Evolutionary conservation across 139 green algal genomes (phyloP).

Genomic region (Gonium pectorale): DNA sequence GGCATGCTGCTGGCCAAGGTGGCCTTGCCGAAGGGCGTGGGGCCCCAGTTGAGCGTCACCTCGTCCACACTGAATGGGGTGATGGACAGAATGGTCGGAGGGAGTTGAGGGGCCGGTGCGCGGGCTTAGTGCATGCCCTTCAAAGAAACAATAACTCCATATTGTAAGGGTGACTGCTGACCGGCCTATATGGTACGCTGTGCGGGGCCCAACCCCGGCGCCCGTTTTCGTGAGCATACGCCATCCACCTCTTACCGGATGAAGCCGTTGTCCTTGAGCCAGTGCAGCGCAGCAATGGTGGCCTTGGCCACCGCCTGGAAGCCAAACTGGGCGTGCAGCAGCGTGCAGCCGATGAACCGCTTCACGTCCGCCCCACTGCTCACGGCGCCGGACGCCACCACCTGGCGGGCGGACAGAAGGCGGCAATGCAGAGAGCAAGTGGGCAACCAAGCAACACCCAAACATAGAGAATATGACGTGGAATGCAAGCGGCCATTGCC

Average conservation of each 20-base stretch:
- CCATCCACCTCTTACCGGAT: conserved; percentile 47
- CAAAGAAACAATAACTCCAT: too few relatives aligned
- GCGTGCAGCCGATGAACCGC: conserved; percentile 80
- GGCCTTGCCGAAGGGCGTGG: conserved; percentile 78
- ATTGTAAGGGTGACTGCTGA: too few relatives aligned
- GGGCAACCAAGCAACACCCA: too few relatives aligned
- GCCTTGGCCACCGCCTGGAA: conserved; percentile 53
- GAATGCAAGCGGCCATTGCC: too few relatives aligned
- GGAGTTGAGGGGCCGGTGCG: too few relatives aligned
- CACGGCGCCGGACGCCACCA: conserved; percentile 77
- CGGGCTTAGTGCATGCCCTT: too few relatives aligned
- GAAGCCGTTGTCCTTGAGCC: conserved; percentile 73
- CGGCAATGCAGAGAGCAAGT: background rate
- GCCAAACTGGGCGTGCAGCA: conserved; percentile 70
- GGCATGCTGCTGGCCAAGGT: conserved; percentile 68
- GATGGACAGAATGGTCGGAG: too few relatives aligned
- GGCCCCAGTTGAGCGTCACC: conserved; percentile 44
- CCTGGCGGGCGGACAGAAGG: conserved; percentile 39
- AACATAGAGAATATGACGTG: too few relatives aligned
- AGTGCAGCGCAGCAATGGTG: conserved; percentile 71
- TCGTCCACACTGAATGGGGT: conserved; percentile 18
- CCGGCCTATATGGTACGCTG: too few relatives aligned
- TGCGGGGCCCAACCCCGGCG: too few relatives aligned
- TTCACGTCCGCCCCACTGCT: conserved; percentile 70
- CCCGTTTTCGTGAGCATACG: too few relatives aligned